Evolutionary conservation across 129 eudicot species (phyloP), one percentile per base, ranked within the genome.

Genomic region (Ambrosia artemisiifolia): DNA sequence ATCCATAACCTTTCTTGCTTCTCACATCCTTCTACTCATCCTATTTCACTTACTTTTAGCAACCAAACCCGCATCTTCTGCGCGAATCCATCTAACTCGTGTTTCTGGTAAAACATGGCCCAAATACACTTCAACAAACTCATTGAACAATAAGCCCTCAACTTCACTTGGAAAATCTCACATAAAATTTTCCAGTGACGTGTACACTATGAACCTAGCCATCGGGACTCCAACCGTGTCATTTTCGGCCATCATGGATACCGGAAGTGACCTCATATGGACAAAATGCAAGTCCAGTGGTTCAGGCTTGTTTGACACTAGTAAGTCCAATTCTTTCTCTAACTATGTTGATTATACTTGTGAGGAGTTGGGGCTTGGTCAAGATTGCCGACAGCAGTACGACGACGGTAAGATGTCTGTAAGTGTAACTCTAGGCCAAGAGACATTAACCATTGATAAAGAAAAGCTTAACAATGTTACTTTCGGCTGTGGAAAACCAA

Each of bases 191-290:
- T 7, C 2, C 24, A 30, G 10, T 3, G 61, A 68, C 30, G 28
- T 30, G 7, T 49, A 68, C 43, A 7, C 20, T 14, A 72, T 60
- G 67, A 47, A n/a, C 3, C 24, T 72, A 12, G 11, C 38, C 20
- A 63, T 73, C 40, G 78, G 78, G 11, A 73, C 78, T 24, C 78
- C 78, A 17, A 63, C 70, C 0, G 33, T 72, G 33, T 1, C 11
- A 2, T 62, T 73, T 46, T 30, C 51, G 3, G 78, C 78, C 47
- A 63, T 73, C 30, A 35, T 73, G 70, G 78, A 73, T 35, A 73
- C 78, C 9, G 78, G 78, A n/a, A 73, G 78, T 49, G 62, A 63
- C 46, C 78, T 73, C 3, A 47, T 73, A 62, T 73, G 78, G 78
- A 73, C 73, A 1, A 68, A 68, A 10, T 68, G 73, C 16, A 10